These are phyloP conservation scores for Marchantia paleacea DNA, from an alignment of 225 moss, liverwort and hornwort species.

Conservation along the genomic window DNA sequence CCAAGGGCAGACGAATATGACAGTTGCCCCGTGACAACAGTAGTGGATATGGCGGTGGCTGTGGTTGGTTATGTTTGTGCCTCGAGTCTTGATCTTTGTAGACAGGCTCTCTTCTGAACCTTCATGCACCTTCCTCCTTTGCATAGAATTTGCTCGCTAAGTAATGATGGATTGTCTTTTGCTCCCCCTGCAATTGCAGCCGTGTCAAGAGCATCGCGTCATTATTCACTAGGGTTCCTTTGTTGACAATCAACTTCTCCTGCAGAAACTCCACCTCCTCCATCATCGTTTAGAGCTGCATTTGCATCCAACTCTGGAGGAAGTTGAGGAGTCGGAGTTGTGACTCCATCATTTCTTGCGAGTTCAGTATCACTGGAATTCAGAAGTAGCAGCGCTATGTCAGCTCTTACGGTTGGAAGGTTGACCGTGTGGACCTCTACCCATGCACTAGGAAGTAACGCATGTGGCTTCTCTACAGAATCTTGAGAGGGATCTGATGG, in stretches of 20 bases:
- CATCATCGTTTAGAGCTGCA: neutral
- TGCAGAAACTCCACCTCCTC: neutral
- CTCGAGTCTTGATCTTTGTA: neutral
- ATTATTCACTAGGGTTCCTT: neutral
- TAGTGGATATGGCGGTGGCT: too few species aligned
- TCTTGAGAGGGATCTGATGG: neutral
- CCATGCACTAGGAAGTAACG: too few species aligned
- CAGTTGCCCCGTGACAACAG: constrained; percentile 1
- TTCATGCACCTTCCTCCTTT: neutral
- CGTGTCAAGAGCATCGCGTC: neutral
- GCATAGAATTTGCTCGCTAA: neutral
- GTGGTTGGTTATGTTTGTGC: neutral
- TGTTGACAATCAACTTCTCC: neutral
- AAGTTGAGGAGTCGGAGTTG: neutral
- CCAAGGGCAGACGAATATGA: constrained; percentile 12
- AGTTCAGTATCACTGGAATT: neutral
- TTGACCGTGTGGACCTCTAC: too few species aligned
- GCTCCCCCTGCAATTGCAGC: neutral
- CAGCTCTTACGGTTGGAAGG: too few species aligned
- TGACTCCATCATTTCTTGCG: neutral
- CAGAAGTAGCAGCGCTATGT: too few species aligned
- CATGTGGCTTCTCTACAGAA: too few species aligned
- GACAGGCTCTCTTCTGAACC: neutral
- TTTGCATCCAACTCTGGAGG: neutral
- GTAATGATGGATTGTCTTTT: too few species aligned